These are phyloP conservation scores for Sporobolomyces phaffii DNA, from an alignment of 768 basidiomycete genomes.

Conservation along the genomic window DNA sequence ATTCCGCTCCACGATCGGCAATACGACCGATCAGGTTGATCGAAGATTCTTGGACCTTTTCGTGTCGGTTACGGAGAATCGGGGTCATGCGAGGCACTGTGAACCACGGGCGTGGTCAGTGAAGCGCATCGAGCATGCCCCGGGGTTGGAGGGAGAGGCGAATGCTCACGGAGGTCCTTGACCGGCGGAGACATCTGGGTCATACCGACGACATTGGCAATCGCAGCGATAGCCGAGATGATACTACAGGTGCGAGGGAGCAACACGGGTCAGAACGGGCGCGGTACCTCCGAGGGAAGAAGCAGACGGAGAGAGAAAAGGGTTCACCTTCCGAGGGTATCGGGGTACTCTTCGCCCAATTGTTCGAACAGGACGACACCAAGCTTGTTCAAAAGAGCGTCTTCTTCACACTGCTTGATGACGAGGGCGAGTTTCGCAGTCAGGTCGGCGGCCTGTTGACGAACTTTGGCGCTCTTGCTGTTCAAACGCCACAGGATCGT, in stretches of 20 bases:
- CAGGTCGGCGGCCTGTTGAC: slow-evolving; percentile 97
- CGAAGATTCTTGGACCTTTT: slow-evolving; percentile 98
- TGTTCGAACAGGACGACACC: slow-evolving; percentile 97
- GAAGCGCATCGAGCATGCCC: slow-evolving; percentile 22
- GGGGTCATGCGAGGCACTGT: slow-evolving; percentile 99
- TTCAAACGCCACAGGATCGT: slow-evolving; percentile 98
- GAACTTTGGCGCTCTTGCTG: slow-evolving; percentile 99
- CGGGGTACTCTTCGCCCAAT: slow-evolving; percentile 97
- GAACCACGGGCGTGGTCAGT: too few species aligned
- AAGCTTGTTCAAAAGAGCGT: slow-evolving; percentile 86
- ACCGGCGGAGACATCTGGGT: slow-evolving; percentile 99
- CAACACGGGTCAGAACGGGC: too few species aligned
- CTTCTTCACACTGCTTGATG: slow-evolving; percentile 98
- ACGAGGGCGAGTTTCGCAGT: slow-evolving; percentile 92
- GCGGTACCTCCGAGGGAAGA: background rate
- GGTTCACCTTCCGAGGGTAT: slow-evolving; percentile 71
- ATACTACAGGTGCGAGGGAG: too few species aligned
- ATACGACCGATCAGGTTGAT: slow-evolving; percentile 99
- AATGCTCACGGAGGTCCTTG: slow-evolving; percentile 85
- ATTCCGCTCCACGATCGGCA: slow-evolving; percentile 98
- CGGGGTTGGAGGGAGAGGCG: background rate
- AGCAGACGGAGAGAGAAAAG: background rate
- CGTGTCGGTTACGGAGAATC: slow-evolving; percentile 97
- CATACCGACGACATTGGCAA: slow-evolving; percentile 99
- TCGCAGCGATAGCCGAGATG: slow-evolving; percentile 96